These are phyloP conservation scores for Neofusicoccum kwambonambiense DNA, from an alignment of 2,329 filamentous ascomycete genomes.

Conservation along the genomic window DNA sequence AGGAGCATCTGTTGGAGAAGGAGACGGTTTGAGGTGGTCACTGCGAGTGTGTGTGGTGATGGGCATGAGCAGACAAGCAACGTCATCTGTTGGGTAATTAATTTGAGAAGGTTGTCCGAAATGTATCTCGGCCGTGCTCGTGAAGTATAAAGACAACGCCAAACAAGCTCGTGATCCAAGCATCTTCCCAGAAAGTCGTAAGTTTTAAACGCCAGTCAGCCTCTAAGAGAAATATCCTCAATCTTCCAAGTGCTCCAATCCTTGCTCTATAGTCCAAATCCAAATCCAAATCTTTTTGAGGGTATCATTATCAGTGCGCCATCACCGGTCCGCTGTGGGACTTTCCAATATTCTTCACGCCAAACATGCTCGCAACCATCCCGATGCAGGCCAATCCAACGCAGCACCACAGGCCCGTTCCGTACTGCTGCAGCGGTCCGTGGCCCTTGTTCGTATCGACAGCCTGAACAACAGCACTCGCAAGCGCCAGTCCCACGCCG, in stretches of 20 bases:
- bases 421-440: constrained; percentile 34
- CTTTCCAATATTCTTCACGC: constrained; percentile 22
- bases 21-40: not conserved
- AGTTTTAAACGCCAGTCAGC: too few relatives aligned
- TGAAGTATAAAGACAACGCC: too few relatives aligned
- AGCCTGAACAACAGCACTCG: constrained; percentile 39
- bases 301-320: constrained; percentile 8
- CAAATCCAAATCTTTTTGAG: not conserved
- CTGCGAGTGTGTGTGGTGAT: too few relatives aligned
- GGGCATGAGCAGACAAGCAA: too few relatives aligned
- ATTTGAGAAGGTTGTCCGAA: too few relatives aligned
- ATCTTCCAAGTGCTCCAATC: too few relatives aligned
- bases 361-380: constrained; percentile 24
- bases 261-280: not conserved
- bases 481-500: constrained; percentile 42
- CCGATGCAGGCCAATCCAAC: constrained; percentile 41
- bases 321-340: not conserved
- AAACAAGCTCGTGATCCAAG: too few relatives aligned
- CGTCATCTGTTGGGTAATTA: too few relatives aligned
- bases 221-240: too few relatives aligned
- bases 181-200: too few relatives aligned
- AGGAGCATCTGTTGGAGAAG: not conserved
- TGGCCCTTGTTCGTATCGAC: constrained; percentile 40
- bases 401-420: constrained; percentile 44
- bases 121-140: too few relatives aligned